Evolutionary conservation across 2,329 filamentous ascomycete genomes (phyloP).

Genomic region (Bimuria novae-zelandiae): DNA sequence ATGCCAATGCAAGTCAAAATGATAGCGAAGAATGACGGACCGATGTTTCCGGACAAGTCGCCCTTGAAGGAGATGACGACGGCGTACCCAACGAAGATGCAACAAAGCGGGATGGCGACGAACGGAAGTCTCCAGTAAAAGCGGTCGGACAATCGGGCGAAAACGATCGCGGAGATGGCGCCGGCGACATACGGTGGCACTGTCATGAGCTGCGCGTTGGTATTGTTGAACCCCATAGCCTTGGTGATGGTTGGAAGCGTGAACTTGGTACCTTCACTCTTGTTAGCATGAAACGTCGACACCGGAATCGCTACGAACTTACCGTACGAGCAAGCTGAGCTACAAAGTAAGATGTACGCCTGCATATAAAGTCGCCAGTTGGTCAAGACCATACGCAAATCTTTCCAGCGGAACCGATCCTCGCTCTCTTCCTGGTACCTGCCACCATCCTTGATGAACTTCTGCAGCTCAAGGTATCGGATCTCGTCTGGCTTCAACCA

Average conservation of each 20-base stretch:
- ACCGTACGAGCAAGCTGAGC: slow-evolving; percentile 34
- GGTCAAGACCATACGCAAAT: slow-evolving; percentile 29
- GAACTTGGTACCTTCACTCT: slow-evolving; percentile 38
- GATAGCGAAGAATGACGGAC: slow-evolving; percentile 51
- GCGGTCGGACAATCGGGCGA: slow-evolving; percentile 29
- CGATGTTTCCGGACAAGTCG: slow-evolving; percentile 48
- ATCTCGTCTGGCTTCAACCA: slow-evolving; percentile 32
- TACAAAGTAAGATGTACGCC: slow-evolving; percentile 32
- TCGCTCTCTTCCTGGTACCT: slow-evolving; percentile 18
- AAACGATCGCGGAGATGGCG: slow-evolving; percentile 29
- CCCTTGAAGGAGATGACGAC: slow-evolving; percentile 48
- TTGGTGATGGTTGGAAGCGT: slow-evolving; percentile 34
- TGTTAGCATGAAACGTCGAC: too few species aligned
- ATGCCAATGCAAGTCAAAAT: slow-evolving; percentile 50
- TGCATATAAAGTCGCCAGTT: slow-evolving; percentile 39
- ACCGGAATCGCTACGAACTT: slow-evolving; percentile 4
- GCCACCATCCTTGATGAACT: slow-evolving; percentile 31
- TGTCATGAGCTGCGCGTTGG: slow-evolving; percentile 36
- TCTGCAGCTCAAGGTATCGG: slow-evolving; percentile 29
- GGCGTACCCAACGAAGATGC: slow-evolving; percentile 34
- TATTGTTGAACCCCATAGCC: slow-evolving; percentile 35
- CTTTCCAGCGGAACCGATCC: slow-evolving; percentile 25
- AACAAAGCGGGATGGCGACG: slow-evolving; percentile 38
- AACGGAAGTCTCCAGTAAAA: slow-evolving; percentile 35
- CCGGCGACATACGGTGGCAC: slow-evolving; percentile 31